A percentile compares a stretch with the other conserved stretches of the same genome.
Conservation (phyloP, 2,329 filamentous ascomycete genomes). For the Drechslera avenae region DNA sequence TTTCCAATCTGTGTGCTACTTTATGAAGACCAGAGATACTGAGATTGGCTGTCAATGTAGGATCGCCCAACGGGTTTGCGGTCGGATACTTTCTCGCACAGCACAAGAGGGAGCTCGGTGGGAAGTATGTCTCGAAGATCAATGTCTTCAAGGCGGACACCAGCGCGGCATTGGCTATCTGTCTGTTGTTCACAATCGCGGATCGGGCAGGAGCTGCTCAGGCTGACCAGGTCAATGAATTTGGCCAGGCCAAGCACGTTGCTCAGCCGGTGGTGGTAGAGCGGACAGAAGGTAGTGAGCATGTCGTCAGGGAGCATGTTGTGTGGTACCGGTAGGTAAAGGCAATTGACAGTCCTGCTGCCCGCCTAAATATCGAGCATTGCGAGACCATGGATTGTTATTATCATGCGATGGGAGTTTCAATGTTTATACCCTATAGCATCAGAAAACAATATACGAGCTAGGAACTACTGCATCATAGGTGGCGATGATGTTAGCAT, state of each 20-base stretch:
- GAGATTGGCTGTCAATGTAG: neutral
- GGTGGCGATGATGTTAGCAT: too few species aligned
- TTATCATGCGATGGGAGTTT: too few species aligned
- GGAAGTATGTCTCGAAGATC: conserved; percentile 16
- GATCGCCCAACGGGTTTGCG: conserved; percentile 14
- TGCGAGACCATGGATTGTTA: too few species aligned
- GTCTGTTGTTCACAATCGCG: conserved; percentile 17
- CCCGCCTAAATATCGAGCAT: too few species aligned
- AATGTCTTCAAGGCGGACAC: conserved; percentile 15
- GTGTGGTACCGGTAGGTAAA: neutral
- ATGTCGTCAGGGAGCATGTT: neutral
- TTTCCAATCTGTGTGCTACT: neutral
- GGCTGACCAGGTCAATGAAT: neutral
- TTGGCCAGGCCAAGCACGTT: neutral
- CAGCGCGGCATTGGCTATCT: conserved; percentile 1
- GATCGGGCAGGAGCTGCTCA: conserved; percentile 1
- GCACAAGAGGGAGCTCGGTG: conserved; percentile 14
- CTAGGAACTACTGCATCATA: too few species aligned
- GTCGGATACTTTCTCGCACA: conserved; percentile 20
- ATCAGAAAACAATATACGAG: too few species aligned
- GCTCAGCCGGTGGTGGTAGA: neutral
- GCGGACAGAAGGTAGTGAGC: neutral
- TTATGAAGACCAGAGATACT: neutral
- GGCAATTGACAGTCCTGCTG: too few species aligned
- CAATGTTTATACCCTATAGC: too few species aligned